Percentiles rank a stretch among this genome's conserved stretches.
Evolutionary conservation across 441 rosid genomes (phyloP).

Genomic region (Pelargonium myrrhifolium): DNA sequence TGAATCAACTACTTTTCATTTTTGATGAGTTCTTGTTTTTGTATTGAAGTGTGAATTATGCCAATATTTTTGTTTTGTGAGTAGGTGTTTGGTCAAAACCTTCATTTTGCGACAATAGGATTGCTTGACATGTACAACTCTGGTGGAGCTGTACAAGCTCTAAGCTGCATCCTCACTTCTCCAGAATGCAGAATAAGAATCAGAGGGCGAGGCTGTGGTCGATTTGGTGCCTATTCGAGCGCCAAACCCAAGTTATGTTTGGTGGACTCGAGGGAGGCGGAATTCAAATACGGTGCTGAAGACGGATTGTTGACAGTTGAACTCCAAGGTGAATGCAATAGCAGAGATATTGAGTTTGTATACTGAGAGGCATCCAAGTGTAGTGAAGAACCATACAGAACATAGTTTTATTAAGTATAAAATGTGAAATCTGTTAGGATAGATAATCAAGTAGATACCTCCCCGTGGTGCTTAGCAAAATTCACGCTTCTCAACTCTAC

Average conservation of each 20-base stretch:
- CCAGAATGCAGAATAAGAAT: constrained; percentile 25
- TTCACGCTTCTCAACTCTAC: too few species aligned
- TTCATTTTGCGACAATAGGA: constrained; percentile 50
- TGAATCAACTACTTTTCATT: neutral
- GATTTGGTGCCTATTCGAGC: constrained; percentile 50
- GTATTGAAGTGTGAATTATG: neutral
- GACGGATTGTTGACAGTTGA: constrained; percentile 40
- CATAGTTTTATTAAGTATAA: too few species aligned
- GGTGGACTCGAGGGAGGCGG: constrained; percentile 35
- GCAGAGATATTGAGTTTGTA: constrained; percentile 32
- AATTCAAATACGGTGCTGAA: constrained; percentile 33
- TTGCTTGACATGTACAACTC: constrained; percentile 64
- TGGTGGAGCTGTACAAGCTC: constrained; percentile 53
- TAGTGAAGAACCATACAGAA: too few species aligned
- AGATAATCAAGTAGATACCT: too few species aligned
- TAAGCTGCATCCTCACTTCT: constrained; percentile 21
- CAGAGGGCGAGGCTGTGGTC: constrained; percentile 40
- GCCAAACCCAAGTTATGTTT: constrained; percentile 34
- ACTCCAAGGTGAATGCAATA: constrained; percentile 26
- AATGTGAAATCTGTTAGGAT: neutral
- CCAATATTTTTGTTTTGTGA: neutral
- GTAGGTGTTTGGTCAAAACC: constrained; percentile 36
- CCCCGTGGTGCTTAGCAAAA: too few species aligned
- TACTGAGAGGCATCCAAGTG: constrained; percentile 18
- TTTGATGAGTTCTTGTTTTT: neutral